Evolutionary conservation across 2,329 filamentous ascomycete genomes (phyloP).

Genomic region (Clonostachys solani): DNA sequence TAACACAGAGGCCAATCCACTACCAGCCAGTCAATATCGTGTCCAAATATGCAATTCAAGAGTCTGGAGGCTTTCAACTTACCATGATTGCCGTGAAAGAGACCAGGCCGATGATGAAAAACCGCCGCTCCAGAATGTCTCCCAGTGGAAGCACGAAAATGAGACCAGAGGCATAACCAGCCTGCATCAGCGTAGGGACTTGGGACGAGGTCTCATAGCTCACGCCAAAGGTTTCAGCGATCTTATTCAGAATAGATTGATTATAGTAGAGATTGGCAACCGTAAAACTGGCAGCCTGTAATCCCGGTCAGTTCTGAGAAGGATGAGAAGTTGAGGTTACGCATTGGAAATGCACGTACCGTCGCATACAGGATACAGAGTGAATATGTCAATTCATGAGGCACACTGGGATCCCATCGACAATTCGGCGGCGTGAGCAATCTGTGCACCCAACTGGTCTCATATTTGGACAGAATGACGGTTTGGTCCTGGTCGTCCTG

Average conservation of each 20-base stretch:
- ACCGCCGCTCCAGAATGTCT: slow-evolving; percentile 62
- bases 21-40: slow-evolving; percentile 10
- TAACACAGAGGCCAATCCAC: slow-evolving; percentile 71
- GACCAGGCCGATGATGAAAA: slow-evolving; percentile 65
- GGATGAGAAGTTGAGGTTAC: neutral
- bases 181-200: slow-evolving; percentile 74
- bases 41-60: too few species aligned
- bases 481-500: too few species aligned
- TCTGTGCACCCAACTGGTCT: slow-evolving; percentile 11
- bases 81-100: slow-evolving; percentile 66
- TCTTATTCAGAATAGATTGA: slow-evolving; percentile 72
- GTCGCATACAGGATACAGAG: slow-evolving; percentile 70
- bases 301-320: neutral
- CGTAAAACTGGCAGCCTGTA: slow-evolving; percentile 57
- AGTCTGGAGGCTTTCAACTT: slow-evolving; percentile 16
- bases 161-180: slow-evolving; percentile 71
- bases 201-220: slow-evolving; percentile 61
- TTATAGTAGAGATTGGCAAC: slow-evolving; percentile 82
- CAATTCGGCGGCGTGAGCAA: slow-evolving; percentile 55
- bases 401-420: slow-evolving; percentile 62
- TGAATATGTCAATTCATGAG: slow-evolving; percentile 62
- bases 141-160: slow-evolving; percentile 73
- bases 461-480: slow-evolving; percentile 8
- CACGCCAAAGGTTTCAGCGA: slow-evolving; percentile 68
- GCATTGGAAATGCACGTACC: slow-evolving; percentile 25